Base-by-base conservation (phyloP, 2,329 filamentous ascomycete genomes). In the Aspergillus ochraceus region DNA sequence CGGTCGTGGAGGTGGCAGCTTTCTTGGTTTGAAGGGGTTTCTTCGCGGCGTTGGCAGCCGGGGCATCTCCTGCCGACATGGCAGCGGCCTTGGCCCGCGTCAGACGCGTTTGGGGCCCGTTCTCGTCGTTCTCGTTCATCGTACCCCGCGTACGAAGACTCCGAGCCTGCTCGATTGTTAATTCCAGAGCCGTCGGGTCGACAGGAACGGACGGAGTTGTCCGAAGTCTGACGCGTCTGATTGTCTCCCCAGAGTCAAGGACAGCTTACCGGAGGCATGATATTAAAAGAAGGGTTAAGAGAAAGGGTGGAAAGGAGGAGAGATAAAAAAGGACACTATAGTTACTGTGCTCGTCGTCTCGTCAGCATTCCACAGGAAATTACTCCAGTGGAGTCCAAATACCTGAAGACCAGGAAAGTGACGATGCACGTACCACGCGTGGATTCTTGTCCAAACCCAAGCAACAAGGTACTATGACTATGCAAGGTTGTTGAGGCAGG, bases 101-200 rank as follows among this genome's bases (percentile, higher is more conserved):
- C 75, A 97, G 82, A 80, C 93, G 92, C 79, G 90, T 91, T 62
- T 90, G 88, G 60, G 83, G 80, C 65, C 79, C 85, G 76, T 97
- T 96, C 82, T 97, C 95, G 76, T 97, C 94, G 75, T 97, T 97
- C 83, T 97, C 93, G 78, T 96, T 95, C 66, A 89, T 90, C 71
- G 89, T 85, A 76, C 88, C 85, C 79, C 92, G 89, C 76, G 88
- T 85, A 78, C 90, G 86, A 71, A 87, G 83, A 75, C 86, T 82
- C 78, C 90, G 89, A 82, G 84, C 85, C 89, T 89, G 72, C 66
- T 62, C 52, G 68, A 64, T 63, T 68, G 77, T 84, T 82, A 81
- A 76, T 71, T 63, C 64, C 55, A 59, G 42, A 55, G 26, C 20
- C 42, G 42, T 49, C 29, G 46, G 22, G 42, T 59, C 65, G 53